Conservation (phyloP, 148 eudicot genomes). For the Rhododendron williamsianum region DNA sequence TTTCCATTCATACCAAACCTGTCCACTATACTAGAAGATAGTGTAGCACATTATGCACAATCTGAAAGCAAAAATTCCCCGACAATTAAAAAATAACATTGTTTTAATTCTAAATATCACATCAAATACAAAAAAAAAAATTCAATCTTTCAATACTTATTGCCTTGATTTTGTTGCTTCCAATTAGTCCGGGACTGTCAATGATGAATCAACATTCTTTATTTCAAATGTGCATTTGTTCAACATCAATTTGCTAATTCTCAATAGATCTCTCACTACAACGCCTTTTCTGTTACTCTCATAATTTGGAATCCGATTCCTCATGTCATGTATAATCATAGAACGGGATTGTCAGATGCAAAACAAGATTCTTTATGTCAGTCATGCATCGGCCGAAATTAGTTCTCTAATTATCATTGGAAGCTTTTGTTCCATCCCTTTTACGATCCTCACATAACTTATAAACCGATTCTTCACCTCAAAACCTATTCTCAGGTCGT, state of each 20-base stretch:
- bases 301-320: background rate
- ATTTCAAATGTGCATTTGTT: background rate
- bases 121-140: background rate
- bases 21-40: background rate
- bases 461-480: background rate
- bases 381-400: background rate
- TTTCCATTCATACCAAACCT: background rate
- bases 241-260: background rate
- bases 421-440: background rate
- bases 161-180: background rate
- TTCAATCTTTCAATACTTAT: background rate
- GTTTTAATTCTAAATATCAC: background rate
- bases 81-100: background rate
- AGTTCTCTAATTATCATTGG: background rate
- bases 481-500: background rate
- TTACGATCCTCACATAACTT: background rate
- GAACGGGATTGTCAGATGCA: background rate
- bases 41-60: background rate
- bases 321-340: background rate
- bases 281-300: background rate
- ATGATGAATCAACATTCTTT: background rate
- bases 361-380: background rate
- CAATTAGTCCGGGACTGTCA: background rate
- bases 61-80: background rate
- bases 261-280: background rate